Percentiles rank a stretch among this genome's conserved stretches.
Conservation (phyloP, 2,329 filamentous ascomycete genomes). For the Lachnellula hyalina region DNA sequence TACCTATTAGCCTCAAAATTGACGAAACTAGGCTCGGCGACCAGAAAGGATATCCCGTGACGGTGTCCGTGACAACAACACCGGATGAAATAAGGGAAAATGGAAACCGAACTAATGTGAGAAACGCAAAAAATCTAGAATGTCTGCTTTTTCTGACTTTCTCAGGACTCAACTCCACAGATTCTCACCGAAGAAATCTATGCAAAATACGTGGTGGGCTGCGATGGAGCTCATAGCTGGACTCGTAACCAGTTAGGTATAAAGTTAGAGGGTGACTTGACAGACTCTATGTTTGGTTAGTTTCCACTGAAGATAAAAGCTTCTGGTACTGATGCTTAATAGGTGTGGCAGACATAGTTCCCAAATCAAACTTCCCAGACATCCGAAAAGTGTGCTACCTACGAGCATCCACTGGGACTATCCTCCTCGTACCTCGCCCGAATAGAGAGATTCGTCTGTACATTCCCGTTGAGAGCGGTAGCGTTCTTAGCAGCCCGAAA, state of each 20-base stretch:
- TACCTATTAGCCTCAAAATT: background rate
- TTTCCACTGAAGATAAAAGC: conserved; percentile 38
- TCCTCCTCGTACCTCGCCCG: background rate
- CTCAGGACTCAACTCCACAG: background rate
- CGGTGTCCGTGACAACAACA: background rate
- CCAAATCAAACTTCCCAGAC: conserved; percentile 39
- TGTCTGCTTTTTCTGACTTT: background rate
- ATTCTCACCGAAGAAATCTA: conserved; percentile 31
- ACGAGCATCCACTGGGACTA: background rate
- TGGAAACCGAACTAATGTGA: background rate
- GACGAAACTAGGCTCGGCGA: background rate
- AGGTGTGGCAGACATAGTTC: conserved; percentile 40
- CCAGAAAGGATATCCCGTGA: background rate
- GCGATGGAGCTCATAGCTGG: conserved; percentile 49
- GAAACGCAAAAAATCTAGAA: background rate
- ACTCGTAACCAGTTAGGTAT: conserved; percentile 47
- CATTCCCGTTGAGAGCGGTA: background rate
- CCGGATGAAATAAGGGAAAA: background rate
- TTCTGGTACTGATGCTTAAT: conserved; percentile 3
- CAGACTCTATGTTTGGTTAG: conserved; percentile 49
- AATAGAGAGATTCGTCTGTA: background rate
- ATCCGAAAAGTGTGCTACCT: background rate
- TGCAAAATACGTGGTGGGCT: conserved; percentile 62
- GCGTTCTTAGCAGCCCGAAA: background rate
- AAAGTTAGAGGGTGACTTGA: conserved; percentile 53